Base-by-base conservation (phyloP, 2,329 filamentous ascomycete genomes). In the Phialemoniopsis sp. region DNA sequence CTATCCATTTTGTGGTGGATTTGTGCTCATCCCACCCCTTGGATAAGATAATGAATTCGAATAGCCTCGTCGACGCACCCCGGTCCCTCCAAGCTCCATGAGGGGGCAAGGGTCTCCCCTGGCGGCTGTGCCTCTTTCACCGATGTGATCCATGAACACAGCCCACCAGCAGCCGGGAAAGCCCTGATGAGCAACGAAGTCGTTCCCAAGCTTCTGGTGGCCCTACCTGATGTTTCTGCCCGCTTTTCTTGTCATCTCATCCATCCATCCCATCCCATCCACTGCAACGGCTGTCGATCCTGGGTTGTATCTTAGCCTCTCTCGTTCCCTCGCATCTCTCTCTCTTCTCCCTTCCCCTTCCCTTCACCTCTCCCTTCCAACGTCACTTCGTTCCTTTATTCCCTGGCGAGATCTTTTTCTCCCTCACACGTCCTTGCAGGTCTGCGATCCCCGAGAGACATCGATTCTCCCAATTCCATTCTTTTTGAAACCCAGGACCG, bases 361-460 rank as follows among this genome's bases (percentile, higher is more conserved):
- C 34, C 33, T 32, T 33, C 19, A n/a, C 16, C 31, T 30, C 17
- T 31, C 29, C 19, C 31, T 42, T 19, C 37, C 32, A 26, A 37
- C 40, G 39, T 38, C 21, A 26, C 36, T 40, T 41, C 36, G 32
- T 43, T 42, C 39, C 36, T 41, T 40, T 48, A 44, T 40, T 40
- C 38, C 35, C 35, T 37, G 15, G 21, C 10, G 21, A 41, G 35
- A 37, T 31, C 33, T 29, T 31, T 26, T 39, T 34, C 34, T 29
- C 41, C 29, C 21, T 36, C n/a, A n/a, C n/a, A n/a, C n/a, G n/a
- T n/a, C n/a, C 13, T 29, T 32, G 44, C 41, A 42, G 39, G 40
- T 37, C 36, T 32, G 28, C 17, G 35, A 26, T 26, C 29, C 15
- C 17, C 29, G 31, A 32, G 42, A 49, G 47, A 47, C 45, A 43